Conservation (phyloP, 73 alveolate species). For the Durusdinium trenchii region DNA sequence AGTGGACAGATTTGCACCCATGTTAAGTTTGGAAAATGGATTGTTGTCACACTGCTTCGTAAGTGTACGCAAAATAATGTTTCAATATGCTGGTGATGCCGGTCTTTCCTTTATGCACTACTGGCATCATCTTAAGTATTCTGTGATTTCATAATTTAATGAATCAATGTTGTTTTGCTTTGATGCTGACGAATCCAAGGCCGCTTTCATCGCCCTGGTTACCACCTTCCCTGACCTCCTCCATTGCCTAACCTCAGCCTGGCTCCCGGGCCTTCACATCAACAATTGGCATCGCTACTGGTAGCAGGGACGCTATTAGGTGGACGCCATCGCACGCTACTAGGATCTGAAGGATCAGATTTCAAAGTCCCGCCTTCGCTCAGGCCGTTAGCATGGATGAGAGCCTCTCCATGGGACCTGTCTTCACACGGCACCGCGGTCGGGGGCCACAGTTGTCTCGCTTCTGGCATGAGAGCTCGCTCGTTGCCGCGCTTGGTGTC, state of each 20-base stretch:
- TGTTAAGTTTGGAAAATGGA: no score
- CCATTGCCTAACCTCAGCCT: slow-evolving; percentile 51
- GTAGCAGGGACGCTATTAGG: background rate
- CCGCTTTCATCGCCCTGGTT: slow-evolving; percentile 66
- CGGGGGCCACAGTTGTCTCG: background rate
- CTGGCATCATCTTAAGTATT: background rate
- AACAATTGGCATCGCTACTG: background rate
- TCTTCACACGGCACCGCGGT: no score
- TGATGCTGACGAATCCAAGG: background rate
- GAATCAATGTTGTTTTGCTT: background rate
- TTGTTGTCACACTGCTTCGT: no score
- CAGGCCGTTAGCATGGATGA: no score
- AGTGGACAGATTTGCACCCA: no score
- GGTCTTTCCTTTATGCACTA: background rate
- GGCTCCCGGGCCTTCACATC: background rate
- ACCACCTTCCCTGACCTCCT: slow-evolving; percentile 67
- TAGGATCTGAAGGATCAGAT: background rate
- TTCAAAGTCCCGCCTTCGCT: background rate
- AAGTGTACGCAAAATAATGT: no score
- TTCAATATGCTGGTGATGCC: no score
- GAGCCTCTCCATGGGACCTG: no score
- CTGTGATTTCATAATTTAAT: background rate
- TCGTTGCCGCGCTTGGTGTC: background rate
- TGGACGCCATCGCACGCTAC: background rate
- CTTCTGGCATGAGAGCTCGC: background rate